Evolutionary conservation across 1,284 basidiomycete species (phyloP), one percentile per base, ranked within the genome.

Genomic region (Coriolopsis trogii): DNA sequence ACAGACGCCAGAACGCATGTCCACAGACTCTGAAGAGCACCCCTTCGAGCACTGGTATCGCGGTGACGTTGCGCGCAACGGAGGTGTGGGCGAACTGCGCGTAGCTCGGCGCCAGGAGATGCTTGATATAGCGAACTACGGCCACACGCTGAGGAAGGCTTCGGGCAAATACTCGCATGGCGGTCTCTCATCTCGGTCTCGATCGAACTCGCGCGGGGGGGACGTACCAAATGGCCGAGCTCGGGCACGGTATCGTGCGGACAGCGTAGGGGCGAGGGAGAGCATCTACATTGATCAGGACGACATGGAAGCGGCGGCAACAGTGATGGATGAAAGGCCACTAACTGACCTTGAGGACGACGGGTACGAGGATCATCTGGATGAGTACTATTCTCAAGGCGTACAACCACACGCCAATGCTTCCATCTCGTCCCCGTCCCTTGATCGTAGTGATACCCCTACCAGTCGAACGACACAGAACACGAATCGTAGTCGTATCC

Each of bases 21-120:
- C 88, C 5, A 75, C 70, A n/a, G 88, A 90, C 18, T 89, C 86
- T 2, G 87, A 89, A 55, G 89, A 91, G 63, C 79, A 79, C 6
- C 88, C 87, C 0, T 91, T 85, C 56, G 87, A 91, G 62, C 88
- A 91, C 62, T 91, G 88, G 88, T 91, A 91, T 64, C 82, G 88
- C 43, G 88, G 88, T 3, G 88, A 91, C 58, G 78, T 88, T 3
- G 83, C 87, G 7, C 76, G 89, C 36, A 91, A 91, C 61, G 89
- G 88, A 26, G 88, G 89, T 33, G 89, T 91, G 15, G 88, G 88
- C 39, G 88, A 91, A 66, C 71, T 89, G 49, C 76, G 85, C 21
- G 81, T 91, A 3, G 88, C 81, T 3, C 76, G 77, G 60, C 76
- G 83, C 54, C 75, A 84, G 66, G 88, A 91, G 68, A 91, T 91